phyloP scores from a whole-genome alignment of 1,284 basidiomycete genomes.

The Xerocomus minutiporus region DNA sequence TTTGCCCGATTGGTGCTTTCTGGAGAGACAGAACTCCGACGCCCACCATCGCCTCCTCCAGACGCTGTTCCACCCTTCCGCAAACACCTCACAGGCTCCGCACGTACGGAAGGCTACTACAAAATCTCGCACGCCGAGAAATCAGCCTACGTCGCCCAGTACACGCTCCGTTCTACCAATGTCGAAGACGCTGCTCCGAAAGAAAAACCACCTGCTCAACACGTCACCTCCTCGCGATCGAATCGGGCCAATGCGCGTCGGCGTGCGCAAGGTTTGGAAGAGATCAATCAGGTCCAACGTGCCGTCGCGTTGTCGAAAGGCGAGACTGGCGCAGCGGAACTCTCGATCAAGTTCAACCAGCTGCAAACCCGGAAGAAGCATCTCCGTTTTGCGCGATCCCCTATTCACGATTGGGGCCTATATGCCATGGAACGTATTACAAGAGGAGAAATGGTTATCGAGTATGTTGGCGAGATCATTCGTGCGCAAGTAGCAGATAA shows the following conservation, averaged over 20 bases:
- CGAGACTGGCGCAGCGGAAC: constrained; percentile 61
- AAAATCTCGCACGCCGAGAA: constrained; percentile 92
- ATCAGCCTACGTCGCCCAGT: constrained; percentile 81
- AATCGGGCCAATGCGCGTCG: constrained; percentile 94
- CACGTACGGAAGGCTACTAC: constrained; percentile 92
- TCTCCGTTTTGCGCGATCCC: constrained; percentile 90
- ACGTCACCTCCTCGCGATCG: constrained; percentile 78
- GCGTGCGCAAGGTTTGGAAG: constrained; percentile 90
- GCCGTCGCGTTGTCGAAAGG: constrained; percentile 73
- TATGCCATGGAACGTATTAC: constrained; percentile 95
- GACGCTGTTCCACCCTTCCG: constrained; percentile 46
- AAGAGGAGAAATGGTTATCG: constrained; percentile 97
- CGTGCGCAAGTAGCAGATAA: constrained; percentile 95
- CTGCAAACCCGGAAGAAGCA: constrained; percentile 98
- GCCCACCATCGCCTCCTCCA: constrained; percentile 31
- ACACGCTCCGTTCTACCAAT: constrained; percentile 54
- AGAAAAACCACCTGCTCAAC: constrained; percentile 46
- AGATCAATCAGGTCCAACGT: constrained; percentile 81
- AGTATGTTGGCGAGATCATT: constrained; percentile 98
- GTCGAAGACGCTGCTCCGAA: constrained; percentile 36
- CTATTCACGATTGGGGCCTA: constrained; percentile 97
- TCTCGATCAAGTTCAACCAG: constrained; percentile 94
- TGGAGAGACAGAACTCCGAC: constrained; percentile 26
- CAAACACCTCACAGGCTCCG: constrained; percentile 75
- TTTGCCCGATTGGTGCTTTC: constrained; percentile 69